Base-by-base conservation (phyloP, 495 filamentous ascomycete species). In the Daldinia vernicosa region DNA sequence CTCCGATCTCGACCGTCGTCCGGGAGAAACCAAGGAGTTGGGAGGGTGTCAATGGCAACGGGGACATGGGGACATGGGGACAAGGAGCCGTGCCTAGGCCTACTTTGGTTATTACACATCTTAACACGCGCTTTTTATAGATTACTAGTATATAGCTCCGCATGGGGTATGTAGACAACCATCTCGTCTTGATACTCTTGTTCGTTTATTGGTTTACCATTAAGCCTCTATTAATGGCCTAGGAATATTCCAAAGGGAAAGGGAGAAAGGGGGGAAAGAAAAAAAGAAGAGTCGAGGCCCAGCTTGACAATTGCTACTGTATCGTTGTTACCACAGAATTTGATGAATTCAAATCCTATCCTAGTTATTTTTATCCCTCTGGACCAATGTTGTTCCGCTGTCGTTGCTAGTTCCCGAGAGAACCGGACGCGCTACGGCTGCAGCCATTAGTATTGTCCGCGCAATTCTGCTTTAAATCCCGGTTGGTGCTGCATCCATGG, bases 1-100 rank as follows among this genome's bases (percentile, higher is more conserved):
- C 70, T 72, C 56, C 70, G 70, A 72, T 72, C 70, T 72, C 27
- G 17, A 39, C 47, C 1, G 37, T 51, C 56, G n/a, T 68, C 24
- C 52, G 43, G 54, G 59, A 33, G 53, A 47, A 64, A 60, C 69
- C 69, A 68, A 65, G 59, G 64, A 60, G 22, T 68, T 68, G 69
- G 69, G 63, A 72, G 63, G 69, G 69, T 68, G 32, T 67, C 19
- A 45, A 56, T 59, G 47, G 24, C 35, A 64, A 51, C 59, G 54
- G 37, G 6, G 27, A 28, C 14, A 22, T 45, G 39, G 39, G 27
- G 39, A 37, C 19, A 43, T n/a, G n/a, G n/a, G n/a, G n/a, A n/a
- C n/a, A n/a, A n/a, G 43, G 50, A 53, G 33, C 60, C 67, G 19
- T 64, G 19, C 7, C 27, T 55, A 26, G 9, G 12, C 61, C 47